Evolutionary conservation across 2,329 filamentous ascomycete genomes (phyloP), one percentile per base, ranked within the genome.

Genomic region (Monilinia fructigena): DNA sequence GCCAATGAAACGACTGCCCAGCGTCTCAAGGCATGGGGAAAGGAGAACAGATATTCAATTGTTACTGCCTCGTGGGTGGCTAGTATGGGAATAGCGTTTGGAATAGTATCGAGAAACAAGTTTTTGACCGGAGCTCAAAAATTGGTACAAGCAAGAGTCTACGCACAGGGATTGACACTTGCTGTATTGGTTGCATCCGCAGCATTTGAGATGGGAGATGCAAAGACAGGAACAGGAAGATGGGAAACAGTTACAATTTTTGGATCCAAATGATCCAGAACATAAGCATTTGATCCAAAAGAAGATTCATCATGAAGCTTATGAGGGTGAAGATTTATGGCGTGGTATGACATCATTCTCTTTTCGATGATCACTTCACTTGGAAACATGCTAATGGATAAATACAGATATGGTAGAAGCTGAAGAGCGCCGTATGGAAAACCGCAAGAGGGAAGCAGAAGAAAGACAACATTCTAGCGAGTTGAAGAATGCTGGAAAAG

Each of bases 251-350:
- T 96, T 73, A 88, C 88, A 83, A 85, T 95, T 16, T 16, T 71
- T 93, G 55, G 91, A 94, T 78, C 90, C 91, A 63, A 83, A 91
- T 71, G 92, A 96, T 76, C 92, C 91, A 2, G 86, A 89, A 79
- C 91, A 93, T 79, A 90, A 92, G 84, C 83, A 90, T 74, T 77
- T 93, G 72, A 91, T 96, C 72, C 91, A 96, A 85, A 94, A 93
- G 86, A 88, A 83, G 80, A 85, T 95, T 65, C 91, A 96, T 78
- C 91, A 93, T 80, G 92, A 96, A 82, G 84, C 91, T 70, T 95
- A 96, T 78, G 85, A 89, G 76, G 91, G 92, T 55, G 91, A 96
- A 81, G 93, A 98, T 78, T 84, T 97, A 74, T 99, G 95, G 95
- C 95, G 87, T 82, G 89, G 89, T 90, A 79, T 76, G 86, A 80